Conservation (phyloP, 371 early-diverging fungal genomes). For the Apophysomyces sp. region DNA sequence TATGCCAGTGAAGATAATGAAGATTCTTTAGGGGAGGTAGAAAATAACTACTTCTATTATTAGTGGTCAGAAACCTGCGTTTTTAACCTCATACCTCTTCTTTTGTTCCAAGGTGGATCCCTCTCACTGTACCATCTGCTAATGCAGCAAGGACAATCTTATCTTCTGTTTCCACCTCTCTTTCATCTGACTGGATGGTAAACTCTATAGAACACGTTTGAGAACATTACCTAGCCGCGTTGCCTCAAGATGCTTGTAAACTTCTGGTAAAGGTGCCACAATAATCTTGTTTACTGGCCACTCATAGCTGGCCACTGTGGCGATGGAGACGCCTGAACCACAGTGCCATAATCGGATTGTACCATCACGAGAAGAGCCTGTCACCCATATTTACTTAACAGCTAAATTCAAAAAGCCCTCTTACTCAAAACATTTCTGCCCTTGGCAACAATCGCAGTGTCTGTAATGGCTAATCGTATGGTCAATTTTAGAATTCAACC, state of each 20-base stretch:
- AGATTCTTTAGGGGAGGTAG: background rate
- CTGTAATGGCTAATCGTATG: constrained; percentile 46
- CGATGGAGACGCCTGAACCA: constrained; percentile 42
- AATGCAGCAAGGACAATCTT: constrained; percentile 48
- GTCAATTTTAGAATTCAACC: background rate
- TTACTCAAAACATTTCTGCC: constrained; percentile 62
- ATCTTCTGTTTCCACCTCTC: constrained; percentile 54
- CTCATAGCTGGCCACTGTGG: constrained; percentile 33
- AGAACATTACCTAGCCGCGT: constrained; percentile 17
- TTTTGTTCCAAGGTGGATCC: constrained; percentile 53
- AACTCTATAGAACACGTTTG: constrained; percentile 1
- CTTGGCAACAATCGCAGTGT: constrained; percentile 53
- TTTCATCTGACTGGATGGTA: constrained; percentile 28
- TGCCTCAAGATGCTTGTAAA: constrained; percentile 7
- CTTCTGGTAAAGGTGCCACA: constrained; percentile 23
- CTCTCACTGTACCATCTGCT: constrained; percentile 44
- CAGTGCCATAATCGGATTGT: constrained; percentile 59
- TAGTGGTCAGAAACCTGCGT: background rate
- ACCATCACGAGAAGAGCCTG: constrained; percentile 60
- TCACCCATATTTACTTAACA: background rate
- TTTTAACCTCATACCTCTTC: constrained; percentile 41
- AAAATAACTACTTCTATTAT: constrained; percentile 19
- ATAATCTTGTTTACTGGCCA: constrained; percentile 37
- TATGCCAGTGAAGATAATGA: constrained; percentile 27
- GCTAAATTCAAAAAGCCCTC: constrained; percentile 5